Conservation (phyloP, 805 yeast genomes). For the Kazachstania africana region DNA sequence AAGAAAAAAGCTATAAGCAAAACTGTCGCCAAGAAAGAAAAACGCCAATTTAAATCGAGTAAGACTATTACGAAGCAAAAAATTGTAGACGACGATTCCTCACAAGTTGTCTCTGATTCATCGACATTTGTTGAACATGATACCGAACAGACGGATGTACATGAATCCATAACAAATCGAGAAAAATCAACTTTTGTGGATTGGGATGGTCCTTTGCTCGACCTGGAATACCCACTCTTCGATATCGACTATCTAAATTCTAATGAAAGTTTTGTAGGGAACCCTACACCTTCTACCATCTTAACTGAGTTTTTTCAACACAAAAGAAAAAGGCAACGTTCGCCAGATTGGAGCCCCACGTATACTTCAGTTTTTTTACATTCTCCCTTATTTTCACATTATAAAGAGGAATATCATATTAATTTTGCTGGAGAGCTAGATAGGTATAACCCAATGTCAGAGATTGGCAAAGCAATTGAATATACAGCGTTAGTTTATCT, state of each 20-base stretch:
- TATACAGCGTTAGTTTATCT: slow-evolving; percentile 15
- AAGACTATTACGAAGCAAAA: too few relatives aligned
- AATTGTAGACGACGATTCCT: too few relatives aligned
- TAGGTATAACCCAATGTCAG: slow-evolving; percentile 23
- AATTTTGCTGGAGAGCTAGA: slow-evolving; percentile 9
- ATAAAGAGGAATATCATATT: slow-evolving; percentile 17
- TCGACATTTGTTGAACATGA: too few relatives aligned
- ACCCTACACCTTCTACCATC: slow-evolving; percentile 6
- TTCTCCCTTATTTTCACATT: slow-evolving; percentile 14
- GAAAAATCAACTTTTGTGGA: slow-evolving; percentile 2
- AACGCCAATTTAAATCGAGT: too few relatives aligned
- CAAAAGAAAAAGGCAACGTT: too few relatives aligned
- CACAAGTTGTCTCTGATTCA: too few relatives aligned
- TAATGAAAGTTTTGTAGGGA: slow-evolving; percentile 3
- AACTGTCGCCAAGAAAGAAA: neutral
- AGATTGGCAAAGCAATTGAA: slow-evolving; percentile 24
- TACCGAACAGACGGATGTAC: too few relatives aligned
- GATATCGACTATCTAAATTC: slow-evolving; percentile 8
- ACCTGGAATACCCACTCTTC: slow-evolving; percentile 9
- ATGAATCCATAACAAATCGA: too few relatives aligned
- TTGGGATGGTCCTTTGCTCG: slow-evolving; percentile 6
- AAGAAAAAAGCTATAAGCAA: neutral
- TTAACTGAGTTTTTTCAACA: slow-evolving; percentile 2
- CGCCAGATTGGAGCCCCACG: too few relatives aligned
- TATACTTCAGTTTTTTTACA: slow-evolving; percentile 9